These are phyloP conservation scores for Avena insularis DNA, from an alignment of 176 grass and related monocot genomes.

Conservation along the genomic window DNA sequence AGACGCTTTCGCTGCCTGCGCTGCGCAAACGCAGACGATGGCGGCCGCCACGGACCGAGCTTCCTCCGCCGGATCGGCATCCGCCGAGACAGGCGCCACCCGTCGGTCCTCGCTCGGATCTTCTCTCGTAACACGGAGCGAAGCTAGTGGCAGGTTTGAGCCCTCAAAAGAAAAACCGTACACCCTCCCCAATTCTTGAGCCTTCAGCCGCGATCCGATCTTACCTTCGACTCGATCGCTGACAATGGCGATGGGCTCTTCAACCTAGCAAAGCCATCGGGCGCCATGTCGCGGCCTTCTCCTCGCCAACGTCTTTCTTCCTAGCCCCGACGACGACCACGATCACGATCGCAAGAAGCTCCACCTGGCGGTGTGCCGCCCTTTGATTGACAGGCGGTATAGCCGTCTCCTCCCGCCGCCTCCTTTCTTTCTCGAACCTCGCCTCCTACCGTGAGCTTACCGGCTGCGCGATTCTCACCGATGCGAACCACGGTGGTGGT, in stretches of 20 bases:
- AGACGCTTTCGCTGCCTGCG: background rate
- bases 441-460: fast-evolving
- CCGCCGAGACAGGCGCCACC: background rate
- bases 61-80: background rate
- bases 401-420: background rate
- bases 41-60: background rate
- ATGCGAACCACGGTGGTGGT: background rate
- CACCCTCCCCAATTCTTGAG: background rate
- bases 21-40: background rate
- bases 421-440: background rate
- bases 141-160: too few species aligned
- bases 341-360: background rate
- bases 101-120: background rate
- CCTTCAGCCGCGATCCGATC: background rate
- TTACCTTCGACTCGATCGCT: background rate
- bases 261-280: background rate
- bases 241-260: background rate
- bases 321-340: background rate
- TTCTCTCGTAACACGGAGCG: background rate
- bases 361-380: background rate
- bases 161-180: background rate
- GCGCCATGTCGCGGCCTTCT: background rate
- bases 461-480: background rate
- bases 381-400: background rate
- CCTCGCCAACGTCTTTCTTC: background rate